Percentiles rank a stretch among this genome's conserved stretches.
These are phyloP conservation scores for Cetradonia linearis DNA, from an alignment of 495 filamentous ascomycete species.

Conservation along the genomic window DNA sequence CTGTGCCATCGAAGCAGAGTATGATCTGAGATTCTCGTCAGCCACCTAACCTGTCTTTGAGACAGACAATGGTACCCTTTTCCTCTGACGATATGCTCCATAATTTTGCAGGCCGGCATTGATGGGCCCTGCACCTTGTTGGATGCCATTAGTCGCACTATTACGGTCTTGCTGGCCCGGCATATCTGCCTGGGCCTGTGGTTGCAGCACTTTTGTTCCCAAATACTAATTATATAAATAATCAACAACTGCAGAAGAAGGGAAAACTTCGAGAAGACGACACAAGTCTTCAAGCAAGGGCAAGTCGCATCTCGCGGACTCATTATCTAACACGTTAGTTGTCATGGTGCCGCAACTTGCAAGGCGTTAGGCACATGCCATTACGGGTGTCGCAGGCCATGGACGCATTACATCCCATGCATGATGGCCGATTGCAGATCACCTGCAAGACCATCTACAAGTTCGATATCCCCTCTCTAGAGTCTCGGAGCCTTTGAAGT, in stretches of 20 bases:
- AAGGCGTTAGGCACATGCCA: no score
- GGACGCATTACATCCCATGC: not conserved
- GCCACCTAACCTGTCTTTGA: not conserved
- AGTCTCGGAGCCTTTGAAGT: not conserved
- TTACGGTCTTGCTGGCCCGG: constrained; percentile 2
- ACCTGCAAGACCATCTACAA: not conserved
- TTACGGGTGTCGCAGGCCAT: not conserved
- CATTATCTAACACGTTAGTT: not conserved
- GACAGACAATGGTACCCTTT: constrained; percentile 12
- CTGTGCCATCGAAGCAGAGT: constrained; percentile 83
- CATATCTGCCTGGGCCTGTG: not conserved
- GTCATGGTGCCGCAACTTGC: not conserved
- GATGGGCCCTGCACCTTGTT: not conserved
- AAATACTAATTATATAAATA: not conserved
- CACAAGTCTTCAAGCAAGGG: not conserved
- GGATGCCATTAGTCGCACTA: not conserved
- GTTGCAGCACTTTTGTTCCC: not conserved
- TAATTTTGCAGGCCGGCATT: constrained; percentile 3
- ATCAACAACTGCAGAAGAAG: not conserved
- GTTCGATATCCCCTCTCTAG: not conserved
- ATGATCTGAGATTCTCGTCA: constrained; percentile 48
- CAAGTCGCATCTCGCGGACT: not conserved
- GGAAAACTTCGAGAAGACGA: not conserved
- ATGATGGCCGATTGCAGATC: not conserved
- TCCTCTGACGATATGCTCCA: constrained; percentile 16